phyloP scores from a whole-genome alignment of 257 asterid genomes.

The Solanum pimpinellifolium region DNA sequence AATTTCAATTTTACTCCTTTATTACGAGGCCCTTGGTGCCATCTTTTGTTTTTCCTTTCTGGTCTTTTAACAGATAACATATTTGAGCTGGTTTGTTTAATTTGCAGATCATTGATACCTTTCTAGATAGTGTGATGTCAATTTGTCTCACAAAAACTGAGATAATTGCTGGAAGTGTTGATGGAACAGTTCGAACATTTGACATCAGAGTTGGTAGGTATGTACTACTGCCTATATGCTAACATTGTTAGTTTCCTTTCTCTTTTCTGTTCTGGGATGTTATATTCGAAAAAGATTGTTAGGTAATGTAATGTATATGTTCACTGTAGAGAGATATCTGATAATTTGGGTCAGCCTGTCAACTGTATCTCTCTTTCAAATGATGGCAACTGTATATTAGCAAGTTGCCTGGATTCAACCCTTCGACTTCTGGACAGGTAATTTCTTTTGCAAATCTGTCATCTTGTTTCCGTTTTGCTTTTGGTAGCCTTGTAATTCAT shows the following conservation, averaged over 20 bases:
- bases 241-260: background rate
- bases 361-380: constrained; percentile 91
- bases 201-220: constrained; percentile 96
- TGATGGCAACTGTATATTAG: constrained; percentile 82
- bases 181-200: constrained; percentile 93
- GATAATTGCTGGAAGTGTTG: constrained; percentile 96
- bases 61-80: background rate
- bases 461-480: background rate
- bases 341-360: constrained; percentile 81
- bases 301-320: background rate
- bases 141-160: constrained; percentile 74
- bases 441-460: background rate
- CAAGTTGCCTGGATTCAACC: constrained; percentile 85
- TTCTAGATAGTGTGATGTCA: constrained; percentile 87
- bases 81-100: background rate
- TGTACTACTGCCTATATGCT: constrained; percentile 16
- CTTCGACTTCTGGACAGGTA: constrained; percentile 83
- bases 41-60: background rate
- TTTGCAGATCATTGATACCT: constrained; percentile 70
- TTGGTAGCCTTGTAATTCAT: background rate
- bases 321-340: constrained; percentile 63
- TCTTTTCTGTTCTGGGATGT: background rate
- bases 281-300: background rate
- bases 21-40: background rate
- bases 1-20: background rate